Evolutionary conservation across 2,329 filamentous ascomycete genomes (phyloP).

Genomic region (Calonectria naviculata): DNA sequence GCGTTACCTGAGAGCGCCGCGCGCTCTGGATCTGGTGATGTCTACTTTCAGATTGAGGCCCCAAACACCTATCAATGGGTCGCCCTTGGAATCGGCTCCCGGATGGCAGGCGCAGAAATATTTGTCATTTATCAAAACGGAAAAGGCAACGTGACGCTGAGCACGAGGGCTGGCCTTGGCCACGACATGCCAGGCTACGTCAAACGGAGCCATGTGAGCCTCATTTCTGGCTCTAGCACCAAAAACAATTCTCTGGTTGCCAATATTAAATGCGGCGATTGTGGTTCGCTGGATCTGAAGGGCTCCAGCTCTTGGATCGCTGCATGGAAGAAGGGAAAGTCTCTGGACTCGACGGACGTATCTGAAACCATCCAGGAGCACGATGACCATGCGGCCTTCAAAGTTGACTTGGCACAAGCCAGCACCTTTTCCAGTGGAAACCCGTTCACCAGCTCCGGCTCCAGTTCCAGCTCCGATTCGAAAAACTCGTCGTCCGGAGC

Average conservation of each 20-base stretch:
- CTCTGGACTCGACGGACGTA: slow-evolving; percentile 55
- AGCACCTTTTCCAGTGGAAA: slow-evolving; percentile 60
- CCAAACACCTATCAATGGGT: slow-evolving; percentile 66
- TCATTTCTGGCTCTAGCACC: slow-evolving; percentile 70
- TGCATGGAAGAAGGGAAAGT: slow-evolving; percentile 61
- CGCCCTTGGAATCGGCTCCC: slow-evolving; percentile 64
- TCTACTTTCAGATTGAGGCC: slow-evolving; percentile 71
- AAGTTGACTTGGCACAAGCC: slow-evolving; percentile 61
- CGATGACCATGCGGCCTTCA: slow-evolving; percentile 55
- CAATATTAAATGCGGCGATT: slow-evolving; percentile 67
- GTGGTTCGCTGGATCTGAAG: slow-evolving; percentile 56
- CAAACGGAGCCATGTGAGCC: slow-evolving; percentile 55
- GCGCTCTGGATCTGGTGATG: slow-evolving; percentile 60
- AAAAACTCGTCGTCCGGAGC: background rate
- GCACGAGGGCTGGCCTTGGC: slow-evolving; percentile 61
- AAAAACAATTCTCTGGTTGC: slow-evolving; percentile 64
- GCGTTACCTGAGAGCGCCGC: slow-evolving; percentile 63
- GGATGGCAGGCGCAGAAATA: slow-evolving; percentile 68
- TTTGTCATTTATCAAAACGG: slow-evolving; percentile 72
- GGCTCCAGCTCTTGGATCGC: slow-evolving; percentile 61
- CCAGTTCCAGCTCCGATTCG: too few species aligned
- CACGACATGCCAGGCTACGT: slow-evolving; percentile 61
- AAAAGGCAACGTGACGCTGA: slow-evolving; percentile 69
- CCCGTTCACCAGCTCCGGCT: slow-evolving; percentile 59
- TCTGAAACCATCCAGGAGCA: slow-evolving; percentile 57